Percentiles rank a stretch among this genome's conserved stretches.
Conservation (phyloP, 768 basidiomycete genomes). For the Hypholoma sublateritium region DNA sequence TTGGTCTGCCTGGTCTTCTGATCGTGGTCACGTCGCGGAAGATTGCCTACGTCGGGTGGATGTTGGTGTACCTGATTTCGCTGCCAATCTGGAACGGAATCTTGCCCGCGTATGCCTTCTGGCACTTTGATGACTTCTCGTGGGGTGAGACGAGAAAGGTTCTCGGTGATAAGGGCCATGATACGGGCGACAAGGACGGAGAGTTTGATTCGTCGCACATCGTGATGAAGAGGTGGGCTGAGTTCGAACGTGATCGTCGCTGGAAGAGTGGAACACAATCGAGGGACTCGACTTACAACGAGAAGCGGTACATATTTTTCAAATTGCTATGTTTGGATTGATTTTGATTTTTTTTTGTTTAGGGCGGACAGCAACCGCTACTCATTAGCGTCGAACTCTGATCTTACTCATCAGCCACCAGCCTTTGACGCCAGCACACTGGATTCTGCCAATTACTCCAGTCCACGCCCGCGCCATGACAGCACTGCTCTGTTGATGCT, state of each 20-base stretch:
- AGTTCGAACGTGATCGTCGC: slow-evolving; percentile 93
- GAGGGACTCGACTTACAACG: slow-evolving; percentile 72
- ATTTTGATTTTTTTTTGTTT: slow-evolving; percentile 13
- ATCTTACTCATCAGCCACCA: slow-evolving; percentile 60
- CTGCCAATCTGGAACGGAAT: slow-evolving; percentile 97
- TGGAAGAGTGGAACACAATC: slow-evolving; percentile 90
- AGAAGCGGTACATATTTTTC: slow-evolving; percentile 65
- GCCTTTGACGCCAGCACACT: slow-evolving; percentile 59
- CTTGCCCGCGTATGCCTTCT: slow-evolving; percentile 94
- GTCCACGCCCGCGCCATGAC: slow-evolving; percentile 59
- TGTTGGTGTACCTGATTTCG: slow-evolving; percentile 90
- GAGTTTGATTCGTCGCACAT: slow-evolving; percentile 96
- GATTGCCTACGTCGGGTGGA: slow-evolving; percentile 95
- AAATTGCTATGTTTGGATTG: slow-evolving; percentile 3
- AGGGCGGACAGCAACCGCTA: slow-evolving; percentile 54
- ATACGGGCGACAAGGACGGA: slow-evolving; percentile 93
- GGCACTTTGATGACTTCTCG: slow-evolving; percentile 99
- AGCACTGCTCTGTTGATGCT: slow-evolving; percentile 72
- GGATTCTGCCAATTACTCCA: slow-evolving; percentile 50
- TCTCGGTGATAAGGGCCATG: slow-evolving; percentile 66
- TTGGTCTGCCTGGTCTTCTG: slow-evolving; percentile 92
- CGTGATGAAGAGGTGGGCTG: slow-evolving; percentile 98
- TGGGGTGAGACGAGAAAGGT: slow-evolving; percentile 94
- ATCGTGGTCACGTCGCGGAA: slow-evolving; percentile 97
- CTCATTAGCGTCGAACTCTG: slow-evolving; percentile 77